phyloP scores from a whole-genome alignment of 768 basidiomycete genomes.

The Phallus indusiatus region DNA sequence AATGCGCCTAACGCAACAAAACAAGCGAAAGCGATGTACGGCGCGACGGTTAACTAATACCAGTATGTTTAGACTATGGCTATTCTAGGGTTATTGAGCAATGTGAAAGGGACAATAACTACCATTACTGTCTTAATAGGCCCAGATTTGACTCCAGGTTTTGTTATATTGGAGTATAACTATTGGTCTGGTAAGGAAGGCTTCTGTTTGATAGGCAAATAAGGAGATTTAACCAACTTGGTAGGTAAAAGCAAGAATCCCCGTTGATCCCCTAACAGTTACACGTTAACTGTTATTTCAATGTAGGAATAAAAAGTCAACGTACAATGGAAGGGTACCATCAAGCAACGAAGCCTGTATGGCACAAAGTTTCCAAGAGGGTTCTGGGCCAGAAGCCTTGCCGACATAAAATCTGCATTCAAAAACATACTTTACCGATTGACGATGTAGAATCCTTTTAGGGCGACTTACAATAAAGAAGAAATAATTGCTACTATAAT shows the following conservation, averaged over 20 bases:
- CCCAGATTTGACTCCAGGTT: background rate
- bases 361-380: background rate
- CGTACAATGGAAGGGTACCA: constrained; percentile 5
- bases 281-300: background rate
- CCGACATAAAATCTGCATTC: constrained; percentile 5
- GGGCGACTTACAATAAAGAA: constrained; percentile 4
- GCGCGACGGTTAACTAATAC: background rate
- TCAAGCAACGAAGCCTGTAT: constrained; percentile 6
- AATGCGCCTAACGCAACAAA: background rate
- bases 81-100: no score
- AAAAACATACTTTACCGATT: background rate
- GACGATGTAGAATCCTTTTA: background rate
- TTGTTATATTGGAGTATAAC: background rate
- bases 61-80: no score
- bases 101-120: background rate
- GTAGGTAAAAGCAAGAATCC: background rate
- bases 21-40: background rate
- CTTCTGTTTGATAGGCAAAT: no score
- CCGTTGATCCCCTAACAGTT: background rate
- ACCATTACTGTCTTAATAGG: background rate
- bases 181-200: background rate
- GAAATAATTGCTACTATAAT: constrained; percentile 1
- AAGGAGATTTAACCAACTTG: background rate
- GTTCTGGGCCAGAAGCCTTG: background rate
- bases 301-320: background rate